phyloP scores from a whole-genome alignment of 352 stramenopile species.

The Peronospora farinosa region DNA sequence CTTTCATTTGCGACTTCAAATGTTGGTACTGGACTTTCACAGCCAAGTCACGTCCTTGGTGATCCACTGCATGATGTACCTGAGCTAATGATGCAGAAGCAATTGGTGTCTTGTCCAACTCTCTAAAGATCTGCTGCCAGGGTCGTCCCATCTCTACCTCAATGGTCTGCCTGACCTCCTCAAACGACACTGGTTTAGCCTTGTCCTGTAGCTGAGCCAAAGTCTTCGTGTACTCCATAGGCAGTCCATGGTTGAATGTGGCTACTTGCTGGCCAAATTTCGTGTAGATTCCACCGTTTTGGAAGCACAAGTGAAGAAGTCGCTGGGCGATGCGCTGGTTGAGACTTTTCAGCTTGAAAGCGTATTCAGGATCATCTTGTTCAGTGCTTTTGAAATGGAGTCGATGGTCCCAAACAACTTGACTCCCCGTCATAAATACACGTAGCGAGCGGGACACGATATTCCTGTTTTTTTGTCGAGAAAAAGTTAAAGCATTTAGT shows the following conservation, averaged over 20 bases:
- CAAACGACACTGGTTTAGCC: constrained; percentile 70
- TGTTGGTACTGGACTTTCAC: constrained; percentile 95
- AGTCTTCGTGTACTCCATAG: constrained; percentile 90
- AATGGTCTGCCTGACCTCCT: constrained; percentile 39
- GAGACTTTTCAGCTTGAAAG: constrained; percentile 42
- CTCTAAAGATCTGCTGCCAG: constrained; percentile 82
- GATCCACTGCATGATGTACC: constrained; percentile 90
- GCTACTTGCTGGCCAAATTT: constrained; percentile 97
- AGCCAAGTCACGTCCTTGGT: constrained; percentile 83
- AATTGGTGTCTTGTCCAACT: constrained; percentile 90
- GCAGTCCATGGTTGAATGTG: constrained; percentile 94
- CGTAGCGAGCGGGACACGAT: constrained; percentile 58
- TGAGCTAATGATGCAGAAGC: constrained; percentile 94
- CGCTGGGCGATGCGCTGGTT: constrained; percentile 83
- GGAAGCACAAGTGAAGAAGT: constrained; percentile 86
- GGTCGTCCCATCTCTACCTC: constrained; percentile 56
- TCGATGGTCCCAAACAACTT: constrained; percentile 50
- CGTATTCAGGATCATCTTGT: constrained; percentile 49
- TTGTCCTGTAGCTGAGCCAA: constrained; percentile 90
- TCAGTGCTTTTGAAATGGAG: constrained; percentile 40
- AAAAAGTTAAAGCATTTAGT: not conserved
- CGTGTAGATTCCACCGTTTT: constrained; percentile 95
- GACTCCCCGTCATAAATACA: constrained; percentile 41
- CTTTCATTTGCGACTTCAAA: constrained; percentile 70
- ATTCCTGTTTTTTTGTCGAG: constrained; percentile 26